Evolutionary conservation across 768 basidiomycete species (phyloP), one percentile per base, ranked within the genome.

Genomic region (Tulasnella sp.): DNA sequence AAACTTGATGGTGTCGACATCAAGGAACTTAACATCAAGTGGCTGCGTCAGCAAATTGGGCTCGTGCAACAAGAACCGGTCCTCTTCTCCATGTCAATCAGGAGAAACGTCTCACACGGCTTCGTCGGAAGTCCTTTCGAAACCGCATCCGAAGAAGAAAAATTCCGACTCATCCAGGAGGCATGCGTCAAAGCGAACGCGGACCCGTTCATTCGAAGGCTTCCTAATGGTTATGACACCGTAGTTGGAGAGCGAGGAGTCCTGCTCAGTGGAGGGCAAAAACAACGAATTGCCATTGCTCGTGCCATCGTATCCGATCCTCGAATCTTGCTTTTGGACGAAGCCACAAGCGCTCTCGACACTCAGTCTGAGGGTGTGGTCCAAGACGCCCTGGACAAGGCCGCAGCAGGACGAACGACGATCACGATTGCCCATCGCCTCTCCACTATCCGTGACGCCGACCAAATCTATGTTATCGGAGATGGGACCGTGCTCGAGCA

Each of bases 301-400:
- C 85, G 87, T 18, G 86, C 87, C 28, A 86, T 87, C 80, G 83
- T 87, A 24, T 83, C 83, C 0, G 83, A 86, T 76, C 86, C 86
- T 86, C 88, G 82, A 44, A 93, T 97, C 80, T 86, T 97, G 31
- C 89, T 97, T n/a, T 89, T 97, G 72, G 96, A 97, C 81, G 96
- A 97, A 83, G 94, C 93, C 20, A 96, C 95, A 1, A 92, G 91
- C 82, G 96, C 95, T 48, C 89, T 96, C 24, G 96, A 96, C 86
- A 95, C 95, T 0, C 94, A 93, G 83, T 94, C 93, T 3, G 89
- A 89, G 81, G 95, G 94, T 80, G 89, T 96, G 80, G 96, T 97
- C 0, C 96, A 96, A 86, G 93, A 96, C 85, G 96, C 95, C 31
- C 85, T 96, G 78, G 95, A 97, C 85, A 86, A 87, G 81, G 88